phyloP scores from a whole-genome alignment of 2,329 filamentous ascomycete species.

The Cephalotrichum gorgonifer region DNA sequence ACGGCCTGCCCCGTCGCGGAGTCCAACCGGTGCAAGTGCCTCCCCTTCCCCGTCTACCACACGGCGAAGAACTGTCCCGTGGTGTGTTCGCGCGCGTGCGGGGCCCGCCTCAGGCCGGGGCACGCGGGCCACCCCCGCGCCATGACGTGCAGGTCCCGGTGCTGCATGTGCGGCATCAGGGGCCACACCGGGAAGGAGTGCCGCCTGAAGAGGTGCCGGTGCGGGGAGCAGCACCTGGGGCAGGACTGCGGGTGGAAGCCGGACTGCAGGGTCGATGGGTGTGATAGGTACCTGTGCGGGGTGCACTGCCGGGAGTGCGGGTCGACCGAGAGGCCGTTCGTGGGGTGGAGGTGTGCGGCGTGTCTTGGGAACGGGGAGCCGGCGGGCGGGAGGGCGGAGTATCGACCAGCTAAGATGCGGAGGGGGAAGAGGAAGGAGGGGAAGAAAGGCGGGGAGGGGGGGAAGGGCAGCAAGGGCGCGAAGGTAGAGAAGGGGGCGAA shows the following conservation, averaged over 20 bases:
- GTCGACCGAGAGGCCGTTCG: slow-evolving; percentile 15
- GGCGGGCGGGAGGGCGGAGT: neutral
- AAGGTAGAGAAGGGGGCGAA: neutral
- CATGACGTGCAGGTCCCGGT: slow-evolving; percentile 24
- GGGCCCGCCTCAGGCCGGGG: slow-evolving; percentile 13
- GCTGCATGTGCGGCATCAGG: slow-evolving; percentile 29
- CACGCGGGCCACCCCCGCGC: slow-evolving; percentile 21
- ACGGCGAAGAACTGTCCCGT: slow-evolving; percentile 19
- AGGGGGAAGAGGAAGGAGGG: neutral
- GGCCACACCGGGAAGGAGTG: slow-evolving; percentile 26
- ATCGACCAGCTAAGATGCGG: neutral
- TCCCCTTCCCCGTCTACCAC: slow-evolving; percentile 25
- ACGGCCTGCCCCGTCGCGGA: slow-evolving; percentile 16
- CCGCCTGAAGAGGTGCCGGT: slow-evolving; percentile 21
- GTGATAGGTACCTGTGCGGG: slow-evolving; percentile 21
- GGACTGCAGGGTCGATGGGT: slow-evolving; percentile 19
- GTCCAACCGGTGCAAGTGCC: slow-evolving; percentile 26
- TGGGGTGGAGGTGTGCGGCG: slow-evolving; percentile 10
- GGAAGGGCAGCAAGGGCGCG: neutral
- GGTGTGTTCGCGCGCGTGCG: slow-evolving; percentile 22
- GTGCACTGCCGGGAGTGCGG: slow-evolving; percentile 25
- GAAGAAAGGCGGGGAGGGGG: neutral
- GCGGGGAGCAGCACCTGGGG: slow-evolving; percentile 23
- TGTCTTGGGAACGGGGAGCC: neutral
- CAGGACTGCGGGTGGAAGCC: slow-evolving; percentile 29